phyloP scores from a whole-genome alignment of 2,329 filamentous ascomycete species.

The Diplodia intermedia region DNA sequence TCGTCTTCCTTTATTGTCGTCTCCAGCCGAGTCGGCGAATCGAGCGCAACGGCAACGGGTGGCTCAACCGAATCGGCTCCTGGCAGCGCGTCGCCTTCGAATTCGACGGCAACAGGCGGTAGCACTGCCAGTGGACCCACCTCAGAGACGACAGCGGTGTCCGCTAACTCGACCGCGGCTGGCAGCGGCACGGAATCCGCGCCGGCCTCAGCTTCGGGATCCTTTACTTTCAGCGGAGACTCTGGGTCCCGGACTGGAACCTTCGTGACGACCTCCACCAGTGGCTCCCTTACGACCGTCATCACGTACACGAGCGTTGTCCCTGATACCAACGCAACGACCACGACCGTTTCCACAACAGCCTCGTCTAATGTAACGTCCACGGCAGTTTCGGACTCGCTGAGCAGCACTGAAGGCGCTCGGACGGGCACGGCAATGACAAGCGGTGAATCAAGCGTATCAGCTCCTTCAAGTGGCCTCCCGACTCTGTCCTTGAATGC shows the following conservation, averaged over 20 bases:
- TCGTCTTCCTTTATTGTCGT: not conserved
- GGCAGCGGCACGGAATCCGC: not conserved
- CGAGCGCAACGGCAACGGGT: constrained; percentile 32
- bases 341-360: not conserved
- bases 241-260: not conserved
- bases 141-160: too few species aligned
- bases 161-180: not conserved
- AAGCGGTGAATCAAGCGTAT: not conserved
- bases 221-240: not conserved
- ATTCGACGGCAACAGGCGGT: too few species aligned
- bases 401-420: not conserved
- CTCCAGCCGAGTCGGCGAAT: constrained; percentile 30
- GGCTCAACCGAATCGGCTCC: constrained; percentile 1
- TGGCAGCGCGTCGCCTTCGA: too few species aligned
- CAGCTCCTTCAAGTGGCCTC: not conserved
- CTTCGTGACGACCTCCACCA: not conserved
- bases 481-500: not conserved
- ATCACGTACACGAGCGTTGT: not conserved
- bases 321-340: not conserved
- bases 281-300: not conserved
- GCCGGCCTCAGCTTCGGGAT: not conserved
- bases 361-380: not conserved
- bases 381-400: not conserved
- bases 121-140: too few species aligned
- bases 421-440: not conserved